Conservation (phyloP, 495 filamentous ascomycete species). For the Aspergillus funiculosus region DNA sequence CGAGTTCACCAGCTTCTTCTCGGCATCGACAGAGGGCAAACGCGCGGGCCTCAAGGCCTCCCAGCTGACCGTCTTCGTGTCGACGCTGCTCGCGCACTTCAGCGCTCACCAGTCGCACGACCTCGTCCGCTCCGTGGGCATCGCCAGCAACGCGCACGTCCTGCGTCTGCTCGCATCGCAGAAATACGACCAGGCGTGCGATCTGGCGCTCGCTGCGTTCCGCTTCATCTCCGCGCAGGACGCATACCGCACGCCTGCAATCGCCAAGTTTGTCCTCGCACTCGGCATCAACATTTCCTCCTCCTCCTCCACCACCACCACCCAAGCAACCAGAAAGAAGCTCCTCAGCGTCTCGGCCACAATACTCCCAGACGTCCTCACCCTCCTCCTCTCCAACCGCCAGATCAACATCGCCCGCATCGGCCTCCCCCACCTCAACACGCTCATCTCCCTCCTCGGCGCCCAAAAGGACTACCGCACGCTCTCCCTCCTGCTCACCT, state of each 20-base stretch:
- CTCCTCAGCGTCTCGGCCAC: constrained; percentile 15
- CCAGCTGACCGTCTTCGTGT: constrained; percentile 29
- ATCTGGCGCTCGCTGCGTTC: constrained; percentile 32
- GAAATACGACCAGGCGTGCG: constrained; percentile 26
- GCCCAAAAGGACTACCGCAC: constrained; percentile 35
- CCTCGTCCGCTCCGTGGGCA: constrained; percentile 36
- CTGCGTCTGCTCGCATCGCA: constrained; percentile 23
- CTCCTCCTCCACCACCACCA: background rate
- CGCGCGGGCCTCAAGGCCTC: constrained; percentile 25
- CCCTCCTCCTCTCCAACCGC: constrained; percentile 11
- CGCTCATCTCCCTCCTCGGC: constrained; percentile 31
- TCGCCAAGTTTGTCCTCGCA: constrained; percentile 20
- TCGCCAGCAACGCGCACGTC: constrained; percentile 30
- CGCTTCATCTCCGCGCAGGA: constrained; percentile 22
- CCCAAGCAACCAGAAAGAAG: constrained; percentile 14
- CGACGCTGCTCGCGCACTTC: constrained; percentile 31
- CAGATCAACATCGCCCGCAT: constrained; percentile 28
- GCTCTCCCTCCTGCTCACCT: constrained; percentile 30
- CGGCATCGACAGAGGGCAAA: constrained; percentile 30
- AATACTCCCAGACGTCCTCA: constrained; percentile 19
- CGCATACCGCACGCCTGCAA: constrained; percentile 14
- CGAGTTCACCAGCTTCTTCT: constrained; percentile 27
- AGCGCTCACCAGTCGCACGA: constrained; percentile 28
- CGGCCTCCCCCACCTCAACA: constrained; percentile 32
- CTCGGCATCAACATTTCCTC: constrained; percentile 20